A percentile compares a stretch with the other conserved stretches of the same genome.
These are phyloP conservation scores for Aegilops tauschii DNA, from an alignment of 176 grass and related monocot species.

Conservation along the genomic window DNA sequence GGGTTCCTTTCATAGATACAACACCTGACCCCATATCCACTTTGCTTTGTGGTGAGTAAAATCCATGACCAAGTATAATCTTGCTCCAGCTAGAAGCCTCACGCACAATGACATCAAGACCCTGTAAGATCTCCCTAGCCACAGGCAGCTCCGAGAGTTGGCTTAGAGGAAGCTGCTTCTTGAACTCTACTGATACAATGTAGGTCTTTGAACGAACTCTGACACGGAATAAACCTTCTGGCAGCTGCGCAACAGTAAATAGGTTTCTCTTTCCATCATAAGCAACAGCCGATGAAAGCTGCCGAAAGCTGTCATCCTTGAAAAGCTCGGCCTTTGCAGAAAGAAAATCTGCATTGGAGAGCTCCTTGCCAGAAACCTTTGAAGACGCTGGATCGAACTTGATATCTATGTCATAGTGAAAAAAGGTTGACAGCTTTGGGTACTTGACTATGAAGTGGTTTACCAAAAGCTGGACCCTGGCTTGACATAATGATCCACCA, in stretches of 20 bases:
- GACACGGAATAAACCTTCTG: constrained; percentile 36
- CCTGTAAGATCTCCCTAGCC: constrained; percentile 62
- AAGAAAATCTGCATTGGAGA: constrained; percentile 46
- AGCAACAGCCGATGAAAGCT: constrained; percentile 39
- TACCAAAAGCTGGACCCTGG: constrained; percentile 36
- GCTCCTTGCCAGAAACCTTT: constrained; percentile 37
- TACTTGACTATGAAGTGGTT: constrained; percentile 56
- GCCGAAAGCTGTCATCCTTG: constrained; percentile 34
- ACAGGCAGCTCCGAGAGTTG: constrained; percentile 46
- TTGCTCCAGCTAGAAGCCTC: constrained; percentile 45
- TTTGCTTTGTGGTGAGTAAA: constrained; percentile 37
- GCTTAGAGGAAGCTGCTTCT: constrained; percentile 45
- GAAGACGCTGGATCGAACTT: constrained; percentile 24
- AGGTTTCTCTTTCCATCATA: constrained; percentile 60
- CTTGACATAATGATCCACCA: constrained; percentile 31
- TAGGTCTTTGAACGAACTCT: constrained; percentile 34
- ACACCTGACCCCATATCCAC: not conserved
- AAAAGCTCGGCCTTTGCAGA: constrained; percentile 58
- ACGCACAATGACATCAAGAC: constrained; percentile 55
- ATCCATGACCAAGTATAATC: constrained; percentile 42
- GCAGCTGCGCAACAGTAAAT: constrained; percentile 44
- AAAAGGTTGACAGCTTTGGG: constrained; percentile 25
- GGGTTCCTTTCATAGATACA: constrained; percentile 46
- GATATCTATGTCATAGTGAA: constrained; percentile 62
- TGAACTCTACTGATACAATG: constrained; percentile 45